phyloP scores from a whole-genome alignment of 306 rosid genomes.

The Spatholobus suberectus region DNA sequence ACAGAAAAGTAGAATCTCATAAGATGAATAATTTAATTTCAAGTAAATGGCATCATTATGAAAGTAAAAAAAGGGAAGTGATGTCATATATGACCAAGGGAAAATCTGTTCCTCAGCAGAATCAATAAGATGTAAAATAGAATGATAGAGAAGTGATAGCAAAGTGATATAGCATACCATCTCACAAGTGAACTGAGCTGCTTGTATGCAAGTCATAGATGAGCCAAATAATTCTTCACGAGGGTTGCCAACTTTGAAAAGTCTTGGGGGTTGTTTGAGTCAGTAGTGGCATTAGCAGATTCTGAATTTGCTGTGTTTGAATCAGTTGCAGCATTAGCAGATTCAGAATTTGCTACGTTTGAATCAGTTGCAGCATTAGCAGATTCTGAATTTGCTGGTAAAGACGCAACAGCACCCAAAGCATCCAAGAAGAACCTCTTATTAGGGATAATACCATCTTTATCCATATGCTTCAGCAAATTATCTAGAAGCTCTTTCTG shows the following conservation, averaged over 20 bases:
- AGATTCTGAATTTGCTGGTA: slow-evolving; percentile 50
- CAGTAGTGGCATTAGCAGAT: slow-evolving; percentile 27
- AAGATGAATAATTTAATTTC: slow-evolving; percentile 4
- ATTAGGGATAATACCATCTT: slow-evolving; percentile 86
- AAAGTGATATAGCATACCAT: slow-evolving; percentile 35
- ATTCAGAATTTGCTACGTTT: slow-evolving; percentile 43
- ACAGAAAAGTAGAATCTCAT: not conserved
- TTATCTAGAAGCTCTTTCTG: slow-evolving; percentile 73
- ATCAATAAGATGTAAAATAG: not conserved
- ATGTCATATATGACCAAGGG: not conserved
- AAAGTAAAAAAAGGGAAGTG: not conserved
- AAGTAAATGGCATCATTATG: not conserved
- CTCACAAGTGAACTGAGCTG: slow-evolving; percentile 12
- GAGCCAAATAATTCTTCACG: not conserved
- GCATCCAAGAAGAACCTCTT: slow-evolving; percentile 90
- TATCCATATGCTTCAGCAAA: slow-evolving; percentile 79
- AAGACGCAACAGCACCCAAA: slow-evolving; percentile 73
- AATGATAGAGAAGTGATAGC: slow-evolving; percentile 14
- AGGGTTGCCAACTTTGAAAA: slow-evolving; percentile 40
- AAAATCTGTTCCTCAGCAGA: not conserved
- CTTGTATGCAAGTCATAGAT: slow-evolving; percentile 18
- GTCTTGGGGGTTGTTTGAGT: slow-evolving; percentile 41
- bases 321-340: slow-evolving; percentile 48
- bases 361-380: slow-evolving; percentile 47
- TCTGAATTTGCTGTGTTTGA: slow-evolving; percentile 15